A percentile compares a stretch with the other conserved stretches of the same genome.
phyloP scores from a whole-genome alignment of 2,329 filamentous ascomycete species.

The Plectosphaerella plurivora region DNA sequence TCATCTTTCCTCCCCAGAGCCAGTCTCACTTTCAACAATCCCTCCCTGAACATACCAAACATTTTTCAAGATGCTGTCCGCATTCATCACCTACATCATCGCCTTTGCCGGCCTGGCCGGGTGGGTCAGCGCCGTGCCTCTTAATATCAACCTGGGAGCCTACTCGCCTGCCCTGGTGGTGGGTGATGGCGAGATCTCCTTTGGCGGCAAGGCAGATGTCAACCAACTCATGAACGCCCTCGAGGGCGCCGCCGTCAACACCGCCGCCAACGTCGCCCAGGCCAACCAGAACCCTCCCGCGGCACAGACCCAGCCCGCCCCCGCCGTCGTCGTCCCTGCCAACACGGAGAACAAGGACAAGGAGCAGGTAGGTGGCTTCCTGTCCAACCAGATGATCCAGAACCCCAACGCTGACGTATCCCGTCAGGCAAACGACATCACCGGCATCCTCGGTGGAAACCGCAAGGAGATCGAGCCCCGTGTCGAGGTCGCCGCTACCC shows the following conservation, averaged over 20 bases:
- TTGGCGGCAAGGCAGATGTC: slow-evolving; percentile 40
- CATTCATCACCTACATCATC: slow-evolving; percentile 18
- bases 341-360: slow-evolving; percentile 3
- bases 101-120: slow-evolving; percentile 21
- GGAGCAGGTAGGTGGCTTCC: slow-evolving; percentile 9
- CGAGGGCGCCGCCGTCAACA: slow-evolving; percentile 39
- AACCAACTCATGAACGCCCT: slow-evolving; percentile 38
- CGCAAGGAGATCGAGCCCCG: slow-evolving; percentile 45
- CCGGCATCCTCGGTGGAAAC: slow-evolving; percentile 37
- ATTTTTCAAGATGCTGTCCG: slow-evolving; percentile 13
- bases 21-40: background rate
- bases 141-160: slow-evolving; percentile 29
- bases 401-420: slow-evolving; percentile 4
- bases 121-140: slow-evolving; percentile 20
- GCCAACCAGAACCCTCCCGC: slow-evolving; percentile 15
- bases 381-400: background rate
- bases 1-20: background rate
- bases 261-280: slow-evolving; percentile 22
- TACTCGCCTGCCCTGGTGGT: slow-evolving; percentile 29
- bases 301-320: slow-evolving; percentile 20
- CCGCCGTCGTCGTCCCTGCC: slow-evolving; percentile 4
- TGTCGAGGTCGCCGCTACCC: slow-evolving; percentile 15
- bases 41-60: background rate
- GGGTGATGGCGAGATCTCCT: slow-evolving; percentile 41
- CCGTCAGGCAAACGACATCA: slow-evolving; percentile 32